Conservation (phyloP, 2,329 filamentous ascomycete genomes). For the Alternaria gansuensis region DNA sequence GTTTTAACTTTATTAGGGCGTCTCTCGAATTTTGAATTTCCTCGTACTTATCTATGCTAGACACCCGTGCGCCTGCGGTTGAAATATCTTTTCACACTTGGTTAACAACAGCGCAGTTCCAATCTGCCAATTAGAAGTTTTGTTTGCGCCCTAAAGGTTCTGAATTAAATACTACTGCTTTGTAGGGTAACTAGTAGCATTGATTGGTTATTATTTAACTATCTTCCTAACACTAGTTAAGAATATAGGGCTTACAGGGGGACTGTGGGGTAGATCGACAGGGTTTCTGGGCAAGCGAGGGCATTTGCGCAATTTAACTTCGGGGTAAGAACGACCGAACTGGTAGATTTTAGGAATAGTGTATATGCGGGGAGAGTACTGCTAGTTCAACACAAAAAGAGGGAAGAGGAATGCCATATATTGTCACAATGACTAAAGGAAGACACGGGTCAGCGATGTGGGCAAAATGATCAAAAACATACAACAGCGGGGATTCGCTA, state of each 20-base stretch:
- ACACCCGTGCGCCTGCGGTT: no score
- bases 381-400: background rate
- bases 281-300: background rate
- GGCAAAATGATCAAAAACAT: background rate
- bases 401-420: background rate
- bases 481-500: background rate
- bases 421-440: background rate
- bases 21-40: no score
- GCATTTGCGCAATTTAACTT: background rate
- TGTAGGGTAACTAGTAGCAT: no score
- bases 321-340: background rate
- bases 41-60: no score
- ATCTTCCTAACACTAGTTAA: no score
- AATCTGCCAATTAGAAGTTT: no score
- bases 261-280: background rate
- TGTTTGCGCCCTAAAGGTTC: no score
- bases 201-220: no score
- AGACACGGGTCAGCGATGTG: background rate
- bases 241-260: background rate
- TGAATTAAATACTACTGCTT: no score
- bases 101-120: no score
- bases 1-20: no score
- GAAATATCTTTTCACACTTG: no score
- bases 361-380: background rate
- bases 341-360: background rate